Conservation (phyloP, 805 yeast species). For the Metschnikowia reukaufii region DNA sequence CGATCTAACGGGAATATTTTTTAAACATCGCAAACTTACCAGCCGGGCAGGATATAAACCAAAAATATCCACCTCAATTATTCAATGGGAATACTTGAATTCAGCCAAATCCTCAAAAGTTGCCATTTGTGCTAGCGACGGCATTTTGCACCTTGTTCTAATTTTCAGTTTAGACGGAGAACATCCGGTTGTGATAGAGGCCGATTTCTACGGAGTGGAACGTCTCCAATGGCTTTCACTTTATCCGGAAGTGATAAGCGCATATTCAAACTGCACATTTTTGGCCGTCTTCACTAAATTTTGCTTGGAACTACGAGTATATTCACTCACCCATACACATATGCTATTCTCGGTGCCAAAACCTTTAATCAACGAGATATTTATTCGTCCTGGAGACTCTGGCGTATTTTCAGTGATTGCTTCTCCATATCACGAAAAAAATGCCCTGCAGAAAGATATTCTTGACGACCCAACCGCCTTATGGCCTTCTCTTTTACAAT, state of each 20-base stretch:
- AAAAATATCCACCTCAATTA: neutral
- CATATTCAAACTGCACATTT: constrained; percentile 35
- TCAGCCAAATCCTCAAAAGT: constrained; percentile 25
- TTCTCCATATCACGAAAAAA: constrained; percentile 21
- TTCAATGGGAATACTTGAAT: constrained; percentile 7
- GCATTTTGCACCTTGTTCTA: constrained; percentile 20
- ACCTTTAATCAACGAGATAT: constrained; percentile 25
- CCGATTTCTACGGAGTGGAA: constrained; percentile 30
- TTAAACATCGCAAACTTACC: neutral
- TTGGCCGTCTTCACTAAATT: constrained; percentile 31
- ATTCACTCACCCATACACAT: constrained; percentile 38
- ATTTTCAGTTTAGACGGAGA: constrained; percentile 25
- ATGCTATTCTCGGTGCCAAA: constrained; percentile 33
- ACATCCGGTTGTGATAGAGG: constrained; percentile 35
- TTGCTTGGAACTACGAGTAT: constrained; percentile 30
- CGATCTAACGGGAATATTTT: constrained; percentile 8
- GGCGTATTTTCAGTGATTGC: constrained; percentile 36
- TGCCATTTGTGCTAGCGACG: constrained; percentile 26
- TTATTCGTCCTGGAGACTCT: constrained; percentile 20
- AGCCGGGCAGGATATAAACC: neutral
- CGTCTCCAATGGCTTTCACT: constrained; percentile 38
- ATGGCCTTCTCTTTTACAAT: constrained; percentile 23
- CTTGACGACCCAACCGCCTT: constrained; percentile 8
- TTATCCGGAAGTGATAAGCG: constrained; percentile 18
- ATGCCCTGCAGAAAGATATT: constrained; percentile 7